A percentile compares a stretch with the other conserved stretches of the same genome.
phyloP scores from a whole-genome alignment of 345 rosid genomes.

The Arabidopsis arenosa region DNA sequence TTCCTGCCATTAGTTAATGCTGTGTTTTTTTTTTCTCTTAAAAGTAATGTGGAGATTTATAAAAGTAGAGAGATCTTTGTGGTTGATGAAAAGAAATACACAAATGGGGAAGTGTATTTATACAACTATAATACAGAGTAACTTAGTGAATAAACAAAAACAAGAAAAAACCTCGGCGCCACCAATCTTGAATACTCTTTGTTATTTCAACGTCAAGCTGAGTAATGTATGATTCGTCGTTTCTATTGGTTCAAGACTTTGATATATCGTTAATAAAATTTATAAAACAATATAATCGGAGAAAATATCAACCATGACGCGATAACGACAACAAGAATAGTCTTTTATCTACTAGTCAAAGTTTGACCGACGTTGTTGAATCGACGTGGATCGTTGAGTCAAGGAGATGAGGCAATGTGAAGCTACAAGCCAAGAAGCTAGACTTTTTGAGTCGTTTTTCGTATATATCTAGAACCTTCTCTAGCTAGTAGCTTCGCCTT shows the following conservation, averaged over 20 bases:
- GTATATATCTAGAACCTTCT: slow-evolving; percentile 54
- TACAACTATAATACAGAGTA: slow-evolving; percentile 22
- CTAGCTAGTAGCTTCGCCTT: slow-evolving; percentile 36
- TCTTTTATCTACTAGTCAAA: slow-evolving; percentile 36
- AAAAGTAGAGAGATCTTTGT: slow-evolving; percentile 14
- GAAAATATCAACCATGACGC: slow-evolving; percentile 28
- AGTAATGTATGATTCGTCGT: slow-evolving; percentile 17
- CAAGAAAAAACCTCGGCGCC: slow-evolving; percentile 22
- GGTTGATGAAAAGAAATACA: slow-evolving; percentile 21
- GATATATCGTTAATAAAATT: not conserved
- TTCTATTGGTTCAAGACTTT: slow-evolving; percentile 29
- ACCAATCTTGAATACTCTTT: slow-evolving; percentile 27
- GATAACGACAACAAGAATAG: slow-evolving; percentile 23
- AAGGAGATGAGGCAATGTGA: slow-evolving; percentile 14
- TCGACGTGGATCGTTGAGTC: not conserved
- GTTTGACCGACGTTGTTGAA: slow-evolving; percentile 27
- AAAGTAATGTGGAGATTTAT: not conserved
- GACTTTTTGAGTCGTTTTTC: slow-evolving; percentile 38
- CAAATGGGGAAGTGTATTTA: slow-evolving; percentile 26
- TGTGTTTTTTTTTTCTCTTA: no score
- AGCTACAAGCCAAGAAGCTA: slow-evolving; percentile 35
- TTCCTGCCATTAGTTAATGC: slow-evolving; percentile 26
- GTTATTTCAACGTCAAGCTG: slow-evolving; percentile 5
- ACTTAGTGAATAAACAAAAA: slow-evolving; percentile 15
- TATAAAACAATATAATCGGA: not conserved